These are phyloP conservation scores for Platanthera guangdongensis DNA, from an alignment of 106 monocot species.

Conservation along the genomic window DNA sequence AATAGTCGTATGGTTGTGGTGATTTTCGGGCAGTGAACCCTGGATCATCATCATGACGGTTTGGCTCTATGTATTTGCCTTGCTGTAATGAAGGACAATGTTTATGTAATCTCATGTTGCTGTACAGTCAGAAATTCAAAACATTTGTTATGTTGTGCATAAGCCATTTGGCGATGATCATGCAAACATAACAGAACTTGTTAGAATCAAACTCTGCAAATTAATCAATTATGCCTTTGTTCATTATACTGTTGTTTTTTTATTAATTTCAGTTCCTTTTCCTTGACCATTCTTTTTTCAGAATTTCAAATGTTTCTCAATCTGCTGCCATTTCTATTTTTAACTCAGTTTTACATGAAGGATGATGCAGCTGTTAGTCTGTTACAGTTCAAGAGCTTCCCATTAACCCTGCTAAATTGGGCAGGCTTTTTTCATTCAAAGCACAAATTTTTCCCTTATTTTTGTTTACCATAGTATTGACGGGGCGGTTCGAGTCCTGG, in stretches of 20 bases:
- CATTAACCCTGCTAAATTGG: too few species aligned
- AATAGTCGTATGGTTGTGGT: neutral
- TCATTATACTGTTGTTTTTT: neutral
- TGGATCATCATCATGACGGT: neutral
- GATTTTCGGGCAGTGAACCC: neutral
- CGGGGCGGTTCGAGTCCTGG: too few species aligned
- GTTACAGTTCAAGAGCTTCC: too few species aligned
- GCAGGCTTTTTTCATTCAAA: too few species aligned
- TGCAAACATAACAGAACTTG: neutral
- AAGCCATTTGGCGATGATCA: neutral
- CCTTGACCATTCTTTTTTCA: neutral
- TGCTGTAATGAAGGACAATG: neutral
- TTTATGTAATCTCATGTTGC: neutral
- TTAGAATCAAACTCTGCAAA: neutral
- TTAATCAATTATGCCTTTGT: neutral
- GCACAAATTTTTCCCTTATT: too few species aligned
- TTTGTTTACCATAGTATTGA: too few species aligned
- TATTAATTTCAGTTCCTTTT: neutral
- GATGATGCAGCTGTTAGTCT: too few species aligned
- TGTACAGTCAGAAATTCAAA: neutral
- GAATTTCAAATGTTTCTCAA: too few species aligned
- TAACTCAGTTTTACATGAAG: too few species aligned
- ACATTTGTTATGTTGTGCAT: neutral
- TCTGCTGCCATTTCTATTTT: too few species aligned
- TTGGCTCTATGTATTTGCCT: neutral